Percentiles rank a stretch among this genome's conserved stretches.
These are phyloP conservation scores for Colletotrichum trifolii DNA, from an alignment of 2,329 filamentous ascomycete genomes.

Conservation along the genomic window DNA sequence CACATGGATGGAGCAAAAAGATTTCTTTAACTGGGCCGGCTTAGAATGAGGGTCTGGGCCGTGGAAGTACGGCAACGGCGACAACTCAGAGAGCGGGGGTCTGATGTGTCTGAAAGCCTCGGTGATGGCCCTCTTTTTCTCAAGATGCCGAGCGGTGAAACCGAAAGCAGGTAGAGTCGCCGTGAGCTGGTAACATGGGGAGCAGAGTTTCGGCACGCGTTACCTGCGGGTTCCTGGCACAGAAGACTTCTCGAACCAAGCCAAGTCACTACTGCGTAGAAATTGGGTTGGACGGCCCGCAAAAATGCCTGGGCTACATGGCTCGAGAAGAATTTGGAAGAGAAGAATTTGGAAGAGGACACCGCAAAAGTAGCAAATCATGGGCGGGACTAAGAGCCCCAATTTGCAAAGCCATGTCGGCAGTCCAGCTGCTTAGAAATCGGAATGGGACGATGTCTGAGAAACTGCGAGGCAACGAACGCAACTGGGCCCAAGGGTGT, in stretches of 20 bases:
- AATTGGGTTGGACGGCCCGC: slow-evolving; percentile 2
- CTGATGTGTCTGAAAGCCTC: slow-evolving; percentile 10
- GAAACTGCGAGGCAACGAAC: slow-evolving; percentile 26
- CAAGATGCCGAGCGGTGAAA: slow-evolving; percentile 24
- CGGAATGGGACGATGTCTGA: slow-evolving; percentile 23
- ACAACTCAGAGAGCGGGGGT: slow-evolving; percentile 32
- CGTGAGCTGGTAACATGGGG: too few species aligned
- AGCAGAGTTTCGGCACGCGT: not conserved
- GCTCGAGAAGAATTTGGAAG: not conserved
- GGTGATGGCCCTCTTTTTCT: not conserved
- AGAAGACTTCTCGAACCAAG: slow-evolving; percentile 21
- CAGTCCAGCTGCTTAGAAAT: slow-evolving; percentile 31
- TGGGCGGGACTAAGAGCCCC: not conserved
- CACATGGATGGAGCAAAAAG: slow-evolving; percentile 19
- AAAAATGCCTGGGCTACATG: not conserved
- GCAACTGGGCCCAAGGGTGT: slow-evolving; percentile 23
- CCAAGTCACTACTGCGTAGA: not conserved
- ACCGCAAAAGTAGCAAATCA: slow-evolving; percentile 15
- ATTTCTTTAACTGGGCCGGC: slow-evolving; percentile 11
- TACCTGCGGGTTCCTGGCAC: slow-evolving; percentile 17
- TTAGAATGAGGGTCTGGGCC: slow-evolving; percentile 19
- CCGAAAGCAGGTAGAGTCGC: slow-evolving; percentile 2
- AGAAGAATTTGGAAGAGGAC: not conserved
- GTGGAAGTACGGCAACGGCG: slow-evolving; percentile 18
- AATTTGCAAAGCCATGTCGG: slow-evolving; percentile 11